Conservation (phyloP, 495 filamentous ascomycete species). For the Aspergillus kassunensis region DNA sequence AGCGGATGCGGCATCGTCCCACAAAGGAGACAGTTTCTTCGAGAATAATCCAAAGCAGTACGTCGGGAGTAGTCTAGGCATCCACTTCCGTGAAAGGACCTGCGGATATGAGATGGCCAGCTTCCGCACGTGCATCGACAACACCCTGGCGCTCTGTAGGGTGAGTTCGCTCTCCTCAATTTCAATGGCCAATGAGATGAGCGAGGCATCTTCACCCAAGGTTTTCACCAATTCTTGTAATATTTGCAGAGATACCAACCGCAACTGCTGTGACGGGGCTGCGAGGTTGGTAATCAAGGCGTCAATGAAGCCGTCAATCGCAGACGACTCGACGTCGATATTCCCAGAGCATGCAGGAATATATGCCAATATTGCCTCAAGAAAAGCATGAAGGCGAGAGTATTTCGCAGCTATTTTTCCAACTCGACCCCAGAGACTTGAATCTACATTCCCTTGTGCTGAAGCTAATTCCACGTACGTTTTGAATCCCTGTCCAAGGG, state of each 20-base stretch:
- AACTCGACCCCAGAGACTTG: conserved; percentile 52
- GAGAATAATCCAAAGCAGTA: conserved; percentile 90
- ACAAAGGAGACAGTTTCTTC: conserved; percentile 72
- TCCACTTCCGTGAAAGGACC: conserved; percentile 54
- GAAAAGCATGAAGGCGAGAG: conserved; percentile 58
- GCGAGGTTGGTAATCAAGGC: conserved; percentile 68
- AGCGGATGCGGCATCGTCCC: conserved; percentile 75
- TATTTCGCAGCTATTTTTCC: conserved; percentile 58
- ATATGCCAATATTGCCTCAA: conserved; percentile 62
- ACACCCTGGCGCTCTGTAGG: conserved; percentile 65
- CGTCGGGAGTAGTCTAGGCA: conserved; percentile 66
- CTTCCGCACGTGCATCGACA: conserved; percentile 82
- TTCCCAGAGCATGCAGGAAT: conserved; percentile 46
- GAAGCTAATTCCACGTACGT: conserved; percentile 39
- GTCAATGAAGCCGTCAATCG: conserved; percentile 52
- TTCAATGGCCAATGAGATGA: conserved; percentile 53
- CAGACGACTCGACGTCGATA: conserved; percentile 37
- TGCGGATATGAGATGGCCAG: conserved; percentile 59
- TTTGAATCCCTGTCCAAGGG: conserved; percentile 46
- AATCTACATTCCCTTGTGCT: conserved; percentile 39
- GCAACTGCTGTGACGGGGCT: conserved; percentile 64
- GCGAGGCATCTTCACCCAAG: conserved; percentile 34
- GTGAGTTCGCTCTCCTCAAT: conserved; percentile 75
- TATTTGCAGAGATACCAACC: conserved; percentile 66
- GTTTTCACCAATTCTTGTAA: conserved; percentile 41